These are phyloP conservation scores for Xanthoparmelia taractica DNA, from an alignment of 495 filamentous ascomycete genomes.

Conservation along the genomic window DNA sequence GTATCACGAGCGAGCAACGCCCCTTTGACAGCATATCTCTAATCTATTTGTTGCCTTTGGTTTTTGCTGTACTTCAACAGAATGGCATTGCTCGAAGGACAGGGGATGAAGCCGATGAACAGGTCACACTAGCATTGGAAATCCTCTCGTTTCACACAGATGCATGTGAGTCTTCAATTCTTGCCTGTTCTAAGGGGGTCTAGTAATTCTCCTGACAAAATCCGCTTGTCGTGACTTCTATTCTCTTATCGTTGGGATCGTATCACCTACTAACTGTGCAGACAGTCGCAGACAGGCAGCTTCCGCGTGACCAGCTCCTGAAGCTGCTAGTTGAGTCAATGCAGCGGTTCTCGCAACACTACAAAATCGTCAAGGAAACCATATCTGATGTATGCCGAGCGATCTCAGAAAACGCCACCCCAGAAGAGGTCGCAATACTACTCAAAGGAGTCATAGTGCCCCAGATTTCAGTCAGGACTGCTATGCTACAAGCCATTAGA, in stretches of 20 bases:
- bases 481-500: conserved; percentile 82
- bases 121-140: conserved; percentile 84
- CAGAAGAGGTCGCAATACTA: conserved; percentile 61
- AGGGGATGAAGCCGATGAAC: conserved; percentile 70
- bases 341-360: conserved; percentile 85
- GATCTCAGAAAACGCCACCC: conserved; percentile 64
- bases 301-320: conserved; percentile 70
- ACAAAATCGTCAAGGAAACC: conserved; percentile 88
- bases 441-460: conserved; percentile 67
- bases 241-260: neutral
- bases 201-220: neutral
- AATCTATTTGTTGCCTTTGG: conserved; percentile 75
- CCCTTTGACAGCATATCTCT: conserved; percentile 81
- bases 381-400: conserved; percentile 74
- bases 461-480: conserved; percentile 70
- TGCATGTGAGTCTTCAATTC: conserved; percentile 10
- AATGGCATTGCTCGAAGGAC: conserved; percentile 65
- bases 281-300: conserved; percentile 55
- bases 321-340: conserved; percentile 65
- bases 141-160: conserved; percentile 81
- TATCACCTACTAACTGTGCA: neutral
- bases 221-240: neutral
- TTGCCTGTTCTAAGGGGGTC: neutral
- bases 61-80: conserved; percentile 64
- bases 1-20: conserved; percentile 83